Evolutionary conservation across 208 protist species (phyloP).

Genomic region (Crithidia bombi): DNA sequence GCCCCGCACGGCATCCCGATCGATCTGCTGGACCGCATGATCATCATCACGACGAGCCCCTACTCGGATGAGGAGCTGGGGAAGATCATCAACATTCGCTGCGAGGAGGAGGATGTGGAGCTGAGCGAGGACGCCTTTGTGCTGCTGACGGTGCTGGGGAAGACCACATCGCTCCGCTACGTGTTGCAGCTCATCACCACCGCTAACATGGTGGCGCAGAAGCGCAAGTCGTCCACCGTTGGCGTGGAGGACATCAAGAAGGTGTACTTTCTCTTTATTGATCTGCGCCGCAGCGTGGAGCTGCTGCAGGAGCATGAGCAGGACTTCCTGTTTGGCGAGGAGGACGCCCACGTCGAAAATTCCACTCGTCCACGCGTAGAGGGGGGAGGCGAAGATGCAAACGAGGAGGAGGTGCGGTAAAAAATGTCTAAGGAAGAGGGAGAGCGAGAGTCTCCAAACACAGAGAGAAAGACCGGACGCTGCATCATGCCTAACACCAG

Average conservation of each 20-base stretch:
- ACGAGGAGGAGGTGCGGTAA: constrained; percentile 54
- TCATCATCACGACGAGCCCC: constrained; percentile 99
- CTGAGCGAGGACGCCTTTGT: constrained; percentile 96
- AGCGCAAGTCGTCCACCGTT: constrained; percentile 94
- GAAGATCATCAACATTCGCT: constrained; percentile 97
- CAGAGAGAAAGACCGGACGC: too few relatives aligned
- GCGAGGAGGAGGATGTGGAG: constrained; percentile 99
- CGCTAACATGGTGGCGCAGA: constrained; percentile 94
- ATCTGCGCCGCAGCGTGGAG: constrained; percentile 94
- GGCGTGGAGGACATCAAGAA: constrained; percentile 96
- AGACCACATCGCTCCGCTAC: constrained; percentile 98
- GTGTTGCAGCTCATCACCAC: constrained; percentile 99
- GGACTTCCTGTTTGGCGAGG: constrained; percentile 92
- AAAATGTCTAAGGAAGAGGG: too few relatives aligned
- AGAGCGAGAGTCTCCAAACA: neutral
- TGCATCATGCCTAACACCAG: neutral
- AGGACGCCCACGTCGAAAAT: constrained; percentile 74
- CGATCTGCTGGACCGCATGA: constrained; percentile 98
- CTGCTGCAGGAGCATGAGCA: constrained; percentile 91
- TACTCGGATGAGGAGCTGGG: constrained; percentile 96
- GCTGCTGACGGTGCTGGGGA: constrained; percentile 96
- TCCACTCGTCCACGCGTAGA: constrained; percentile 44
- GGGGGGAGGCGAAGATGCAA: constrained; percentile 30
- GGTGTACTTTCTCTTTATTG: constrained; percentile 98
- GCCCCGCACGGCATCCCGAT: constrained; percentile 99